Evolutionary conservation across 495 filamentous ascomycete genomes (phyloP).

Genomic region (Hypomontagnella submonticulosa): DNA sequence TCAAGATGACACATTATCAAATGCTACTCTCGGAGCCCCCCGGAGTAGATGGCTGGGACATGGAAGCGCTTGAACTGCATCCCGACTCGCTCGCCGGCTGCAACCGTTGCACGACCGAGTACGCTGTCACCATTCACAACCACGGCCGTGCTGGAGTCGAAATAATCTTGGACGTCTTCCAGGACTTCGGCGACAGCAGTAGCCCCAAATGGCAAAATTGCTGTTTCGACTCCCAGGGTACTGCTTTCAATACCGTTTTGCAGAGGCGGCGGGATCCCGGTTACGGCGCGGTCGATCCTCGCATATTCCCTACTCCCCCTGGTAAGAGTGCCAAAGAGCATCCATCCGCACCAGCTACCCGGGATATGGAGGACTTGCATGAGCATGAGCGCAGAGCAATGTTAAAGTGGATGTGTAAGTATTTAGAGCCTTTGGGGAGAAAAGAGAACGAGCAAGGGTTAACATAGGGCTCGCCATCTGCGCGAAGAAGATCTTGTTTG

Average conservation of each 20-base stretch:
- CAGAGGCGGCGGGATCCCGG: background rate
- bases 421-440: background rate
- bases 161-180: slow-evolving; percentile 28
- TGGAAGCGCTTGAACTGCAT: background rate
- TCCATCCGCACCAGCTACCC: slow-evolving; percentile 11
- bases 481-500: too few species aligned
- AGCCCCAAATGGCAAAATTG: slow-evolving; percentile 8
- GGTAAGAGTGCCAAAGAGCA: slow-evolving; percentile 22
- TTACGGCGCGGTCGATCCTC: background rate
- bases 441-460: too few species aligned
- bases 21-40: background rate
- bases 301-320: slow-evolving; percentile 20
- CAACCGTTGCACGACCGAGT: slow-evolving; percentile 14
- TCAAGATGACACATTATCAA: slow-evolving; percentile 1
- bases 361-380: slow-evolving; percentile 23
- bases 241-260: too few species aligned
- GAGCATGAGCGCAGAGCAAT: slow-evolving; percentile 12
- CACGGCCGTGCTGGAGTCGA: slow-evolving; percentile 33
- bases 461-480: too few species aligned
- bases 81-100: slow-evolving; percentile 13
- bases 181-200: slow-evolving; percentile 10
- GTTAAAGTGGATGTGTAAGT: background rate
- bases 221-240: background rate
- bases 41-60: slow-evolving; percentile 7
- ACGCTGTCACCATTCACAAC: slow-evolving; percentile 25